phyloP scores from a whole-genome alignment of 345 rosid genomes.

The Boechera divaricarpa region DNA sequence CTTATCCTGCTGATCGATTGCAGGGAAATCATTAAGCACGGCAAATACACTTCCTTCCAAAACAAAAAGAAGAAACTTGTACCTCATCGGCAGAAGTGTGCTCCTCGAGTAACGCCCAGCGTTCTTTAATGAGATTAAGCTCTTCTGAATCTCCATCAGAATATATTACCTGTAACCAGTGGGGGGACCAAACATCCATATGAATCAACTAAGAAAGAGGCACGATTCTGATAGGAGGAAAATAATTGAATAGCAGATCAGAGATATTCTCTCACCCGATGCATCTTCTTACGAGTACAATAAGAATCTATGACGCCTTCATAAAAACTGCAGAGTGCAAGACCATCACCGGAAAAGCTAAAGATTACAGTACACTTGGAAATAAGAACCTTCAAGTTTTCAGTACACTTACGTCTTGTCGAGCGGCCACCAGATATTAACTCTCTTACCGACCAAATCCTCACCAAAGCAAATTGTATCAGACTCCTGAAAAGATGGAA shows the following conservation, averaged over 20 bases:
- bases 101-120: constrained; percentile 58
- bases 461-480: constrained; percentile 40
- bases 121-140: constrained; percentile 60
- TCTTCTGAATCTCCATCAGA: constrained; percentile 73
- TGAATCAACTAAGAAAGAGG: constrained; percentile 23
- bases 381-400: constrained; percentile 14
- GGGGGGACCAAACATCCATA: constrained; percentile 24
- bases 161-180: constrained; percentile 58
- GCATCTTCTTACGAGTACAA: constrained; percentile 53
- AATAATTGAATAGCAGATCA: constrained; percentile 7
- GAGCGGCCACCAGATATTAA: constrained; percentile 78
- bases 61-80: constrained; percentile 28
- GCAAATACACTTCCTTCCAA: not conserved
- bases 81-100: constrained; percentile 28
- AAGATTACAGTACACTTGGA: constrained; percentile 1
- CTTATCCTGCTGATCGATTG: constrained; percentile 46
- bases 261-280: constrained; percentile 58
- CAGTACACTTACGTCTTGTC: constrained; percentile 59
- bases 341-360: constrained; percentile 23
- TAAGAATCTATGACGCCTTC: constrained; percentile 65
- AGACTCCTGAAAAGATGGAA: constrained; percentile 48
- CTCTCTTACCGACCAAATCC: constrained; percentile 58
- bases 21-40: constrained; percentile 14
- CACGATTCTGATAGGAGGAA: constrained; percentile 9
- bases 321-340: constrained; percentile 61